Percentiles rank a stretch among this genome's conserved stretches.
phyloP scores from a whole-genome alignment of 176 grass and related monocot genomes.

The Zea luxurians region DNA sequence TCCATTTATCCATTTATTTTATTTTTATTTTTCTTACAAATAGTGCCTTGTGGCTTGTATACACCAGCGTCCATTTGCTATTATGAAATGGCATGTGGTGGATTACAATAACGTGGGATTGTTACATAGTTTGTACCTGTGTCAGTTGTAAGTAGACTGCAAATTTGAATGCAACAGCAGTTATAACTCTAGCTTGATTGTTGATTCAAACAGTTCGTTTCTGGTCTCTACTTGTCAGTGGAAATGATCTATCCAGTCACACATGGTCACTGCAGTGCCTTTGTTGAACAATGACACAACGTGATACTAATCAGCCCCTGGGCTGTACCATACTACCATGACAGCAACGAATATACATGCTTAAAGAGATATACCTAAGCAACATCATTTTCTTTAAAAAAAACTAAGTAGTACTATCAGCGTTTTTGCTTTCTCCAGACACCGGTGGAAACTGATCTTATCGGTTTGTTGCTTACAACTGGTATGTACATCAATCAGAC shows the following conservation, averaged over 20 bases:
- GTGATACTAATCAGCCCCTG: neutral
- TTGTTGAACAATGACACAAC: neutral
- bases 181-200: neutral
- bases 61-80: neutral
- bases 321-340: neutral
- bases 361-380: no score
- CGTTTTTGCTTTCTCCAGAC: no score
- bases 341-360: neutral
- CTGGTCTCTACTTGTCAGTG: neutral
- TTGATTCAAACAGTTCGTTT: neutral
- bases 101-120: neutral
- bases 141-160: slow-evolving; percentile 4
- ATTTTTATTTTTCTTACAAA: neutral
- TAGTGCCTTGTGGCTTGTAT: neutral
- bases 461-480: neutral
- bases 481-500: slow-evolving; percentile 52
- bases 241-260: neutral
- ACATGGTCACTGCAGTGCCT: neutral
- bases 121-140: neutral
- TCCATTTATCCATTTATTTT: neutral
- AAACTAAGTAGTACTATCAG: no score
- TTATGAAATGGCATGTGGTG: neutral
- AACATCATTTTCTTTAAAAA: no score
- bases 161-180: neutral
- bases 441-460: no score